These are phyloP conservation scores for Mortierella sp. DNA, from an alignment of 371 early-diverging fungal species.

Conservation along the genomic window DNA sequence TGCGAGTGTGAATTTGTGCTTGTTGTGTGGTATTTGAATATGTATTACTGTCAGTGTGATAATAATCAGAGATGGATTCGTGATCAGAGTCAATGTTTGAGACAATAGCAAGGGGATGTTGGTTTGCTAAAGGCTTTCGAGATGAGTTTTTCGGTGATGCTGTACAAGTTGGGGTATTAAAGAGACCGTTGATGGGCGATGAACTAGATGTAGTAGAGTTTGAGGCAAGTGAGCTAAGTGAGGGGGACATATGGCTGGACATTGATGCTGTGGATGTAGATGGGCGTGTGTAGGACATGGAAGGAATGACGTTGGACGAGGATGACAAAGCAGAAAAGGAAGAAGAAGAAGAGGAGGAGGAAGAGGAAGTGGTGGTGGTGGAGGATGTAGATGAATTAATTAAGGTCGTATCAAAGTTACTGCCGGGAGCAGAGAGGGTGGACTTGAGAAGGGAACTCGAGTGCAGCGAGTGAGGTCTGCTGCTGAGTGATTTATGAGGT, in stretches of 20 bases:
- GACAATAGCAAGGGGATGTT: conserved; percentile 43
- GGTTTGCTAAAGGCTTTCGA: conserved; percentile 13
- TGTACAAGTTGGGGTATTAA: neutral
- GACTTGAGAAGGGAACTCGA: neutral
- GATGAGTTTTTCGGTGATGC: conserved; percentile 16
- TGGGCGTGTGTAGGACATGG: conserved; percentile 8
- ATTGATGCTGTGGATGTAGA: conserved; percentile 28
- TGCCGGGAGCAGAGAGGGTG: neutral
- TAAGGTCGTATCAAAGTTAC: neutral
- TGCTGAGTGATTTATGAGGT: neutral
- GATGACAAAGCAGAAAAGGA: conserved; percentile 3
- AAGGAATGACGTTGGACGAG: neutral
- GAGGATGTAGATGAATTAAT: neutral
- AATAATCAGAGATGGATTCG: neutral
- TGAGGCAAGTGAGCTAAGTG: conserved; percentile 25
- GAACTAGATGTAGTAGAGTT: conserved; percentile 14
- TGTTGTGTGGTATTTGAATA: neutral
- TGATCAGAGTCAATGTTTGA: conserved; percentile 33
- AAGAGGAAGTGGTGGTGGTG: neutral
- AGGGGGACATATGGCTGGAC: conserved; percentile 19
- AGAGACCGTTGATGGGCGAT: neutral
- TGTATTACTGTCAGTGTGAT: neutral
- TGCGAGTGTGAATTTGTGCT: neutral
- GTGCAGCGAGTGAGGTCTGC: conserved; percentile 5
- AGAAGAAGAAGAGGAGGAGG: neutral